These are phyloP conservation scores for Triticum dicoccoides DNA, from an alignment of 176 grass and related monocot genomes.

Conservation along the genomic window DNA sequence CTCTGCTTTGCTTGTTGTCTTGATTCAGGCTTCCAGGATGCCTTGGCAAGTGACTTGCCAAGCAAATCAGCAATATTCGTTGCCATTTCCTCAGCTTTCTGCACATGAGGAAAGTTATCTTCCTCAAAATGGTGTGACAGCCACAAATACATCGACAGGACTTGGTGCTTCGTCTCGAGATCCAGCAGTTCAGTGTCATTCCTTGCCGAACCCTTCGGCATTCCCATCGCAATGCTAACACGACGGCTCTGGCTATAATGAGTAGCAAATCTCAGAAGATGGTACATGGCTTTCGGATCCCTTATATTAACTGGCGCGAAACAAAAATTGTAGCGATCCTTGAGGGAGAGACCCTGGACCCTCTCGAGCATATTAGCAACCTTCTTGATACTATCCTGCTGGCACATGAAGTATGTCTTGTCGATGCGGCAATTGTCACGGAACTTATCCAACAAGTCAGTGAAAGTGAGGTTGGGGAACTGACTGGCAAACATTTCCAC, in stretches of 20 bases:
- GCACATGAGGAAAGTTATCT: conserved; percentile 72
- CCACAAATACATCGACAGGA: conserved; percentile 94
- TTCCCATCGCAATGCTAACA: conserved; percentile 86
- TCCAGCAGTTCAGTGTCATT: conserved; percentile 93
- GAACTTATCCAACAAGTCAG: conserved; percentile 77
- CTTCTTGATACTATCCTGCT: conserved; percentile 72
- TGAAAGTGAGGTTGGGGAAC: conserved; percentile 55
- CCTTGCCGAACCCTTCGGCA: conserved; percentile 74
- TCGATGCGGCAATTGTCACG: conserved; percentile 76
- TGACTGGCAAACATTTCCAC: conserved; percentile 89
- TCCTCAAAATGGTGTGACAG: conserved; percentile 86
- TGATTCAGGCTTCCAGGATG: conserved; percentile 85
- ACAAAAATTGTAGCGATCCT: conserved; percentile 90
- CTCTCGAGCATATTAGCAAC: conserved; percentile 96
- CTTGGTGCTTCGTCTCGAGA: conserved; percentile 96
- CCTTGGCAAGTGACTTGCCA: conserved; percentile 70
- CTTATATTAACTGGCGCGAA: conserved; percentile 93
- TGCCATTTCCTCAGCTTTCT: conserved; percentile 88
- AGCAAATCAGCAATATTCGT: conserved; percentile 80
- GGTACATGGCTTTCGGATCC: conserved; percentile 97
- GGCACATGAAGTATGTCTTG: conserved; percentile 80
- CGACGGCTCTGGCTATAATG: conserved; percentile 68
- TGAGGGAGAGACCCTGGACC: conserved; percentile 70
- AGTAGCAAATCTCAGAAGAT: conserved; percentile 85
- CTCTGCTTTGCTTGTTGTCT: conserved; percentile 50